Conservation (phyloP, 306 rosid genomes). For the Arachis hypogaea region DNA sequence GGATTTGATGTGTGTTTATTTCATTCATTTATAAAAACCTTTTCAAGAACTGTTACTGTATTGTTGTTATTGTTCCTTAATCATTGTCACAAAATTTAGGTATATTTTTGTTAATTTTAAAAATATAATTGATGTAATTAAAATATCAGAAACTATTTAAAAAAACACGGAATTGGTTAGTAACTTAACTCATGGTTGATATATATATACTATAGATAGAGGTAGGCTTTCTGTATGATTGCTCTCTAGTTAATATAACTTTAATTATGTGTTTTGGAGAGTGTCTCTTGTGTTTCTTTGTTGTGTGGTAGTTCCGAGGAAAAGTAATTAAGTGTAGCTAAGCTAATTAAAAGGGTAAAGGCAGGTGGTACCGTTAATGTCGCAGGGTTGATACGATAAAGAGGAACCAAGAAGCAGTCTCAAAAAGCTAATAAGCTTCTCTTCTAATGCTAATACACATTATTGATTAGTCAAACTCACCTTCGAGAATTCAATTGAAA, state of each 20-base stretch:
- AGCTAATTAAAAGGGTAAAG: not conserved
- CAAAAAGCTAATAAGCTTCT: slow-evolving; percentile 52
- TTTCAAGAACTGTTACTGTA: slow-evolving; percentile 41
- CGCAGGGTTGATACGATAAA: slow-evolving; percentile 74
- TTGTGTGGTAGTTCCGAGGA: slow-evolving; percentile 77
- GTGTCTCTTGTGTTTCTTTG: slow-evolving; percentile 19
- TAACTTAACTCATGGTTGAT: no score
- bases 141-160: no score
- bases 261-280: no score
- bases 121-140: no score
- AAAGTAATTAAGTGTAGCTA: not conserved
- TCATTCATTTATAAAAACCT: slow-evolving; percentile 33
- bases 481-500: slow-evolving; percentile 42
- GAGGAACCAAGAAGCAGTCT: slow-evolving; percentile 74
- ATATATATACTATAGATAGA: no score
- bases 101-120: no score
- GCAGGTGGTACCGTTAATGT: slow-evolving; percentile 63
- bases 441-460: slow-evolving; percentile 48
- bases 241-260: no score
- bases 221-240: not conserved
- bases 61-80: no score
- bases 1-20: no score
- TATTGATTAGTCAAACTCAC: slow-evolving; percentile 61
- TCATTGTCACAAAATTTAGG: no score
- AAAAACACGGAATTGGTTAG: no score